Evolutionary conservation across 306 rosid species (phyloP), one percentile per base, ranked within the genome.

Genomic region (Lathyrus sativus): DNA sequence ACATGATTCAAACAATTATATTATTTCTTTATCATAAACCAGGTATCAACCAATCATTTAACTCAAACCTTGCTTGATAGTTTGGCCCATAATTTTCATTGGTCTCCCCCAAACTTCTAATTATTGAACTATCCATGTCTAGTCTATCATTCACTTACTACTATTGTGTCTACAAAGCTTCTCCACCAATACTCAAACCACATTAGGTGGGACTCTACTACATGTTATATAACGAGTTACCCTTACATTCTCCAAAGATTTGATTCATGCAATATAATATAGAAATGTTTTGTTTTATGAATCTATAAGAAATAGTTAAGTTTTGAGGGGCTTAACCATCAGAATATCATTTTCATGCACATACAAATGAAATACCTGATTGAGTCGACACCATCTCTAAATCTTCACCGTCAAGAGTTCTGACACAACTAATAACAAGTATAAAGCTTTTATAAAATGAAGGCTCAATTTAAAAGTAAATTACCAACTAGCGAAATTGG

Each of bases 341-440:
- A 65, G 37, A 76, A 33, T 45, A 55, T 67, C 57, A 63, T 56
- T 39, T 67, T 62, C 19, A 39, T 4, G 46, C 19, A 43, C 68
- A 69, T 71, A 48, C 11, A 41, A 63, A 12, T 57, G 9, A 75
- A 35, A 55, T 83, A 89, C 98, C 98, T 71, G 92, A 72, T 19
- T 72, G 75, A 65, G 77, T 14, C 2, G 83, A 69, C 73, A 73
- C 88, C 68, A 75, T 69, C 74, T 73, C 88, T 37, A 76, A 77
- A 65, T 77, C 90, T 79, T 85, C 87, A 54, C 61, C 77, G 41
- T 79, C 78, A 18, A 41, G 74, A 66, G 65, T 74, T 37, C 98
- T 92, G 73, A 79, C 71, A 72, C 51, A 62, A 33, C 72, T 45
- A 70, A 76, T 70, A 76, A 53, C 17, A 81, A 54, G 59, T 55